Percentiles rank a stretch among this genome's conserved stretches.
These are phyloP conservation scores for Aspergillus campestris DNA, from an alignment of 495 filamentous ascomycete species.

Conservation along the genomic window DNA sequence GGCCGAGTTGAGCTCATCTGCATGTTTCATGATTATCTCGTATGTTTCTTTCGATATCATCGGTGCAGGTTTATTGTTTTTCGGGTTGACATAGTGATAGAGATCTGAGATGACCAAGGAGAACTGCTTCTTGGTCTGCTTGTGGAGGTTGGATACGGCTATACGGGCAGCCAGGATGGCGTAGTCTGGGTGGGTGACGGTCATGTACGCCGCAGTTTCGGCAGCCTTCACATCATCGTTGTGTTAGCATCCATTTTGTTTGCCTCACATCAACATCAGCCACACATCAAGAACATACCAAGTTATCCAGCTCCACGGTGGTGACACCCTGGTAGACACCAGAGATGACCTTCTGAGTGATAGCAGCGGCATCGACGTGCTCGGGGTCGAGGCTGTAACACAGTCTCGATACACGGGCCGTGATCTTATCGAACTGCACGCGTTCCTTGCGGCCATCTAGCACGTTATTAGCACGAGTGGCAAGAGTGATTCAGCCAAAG, in stretches of 20 bases:
- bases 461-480: slow-evolving; percentile 14
- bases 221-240: slow-evolving; percentile 57
- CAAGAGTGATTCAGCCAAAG: slow-evolving; percentile 4
- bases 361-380: slow-evolving; percentile 95
- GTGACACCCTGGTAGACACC: slow-evolving; percentile 98
- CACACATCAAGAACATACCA: slow-evolving; percentile 52
- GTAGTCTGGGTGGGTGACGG: slow-evolving; percentile 97
- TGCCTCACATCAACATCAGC: background rate
- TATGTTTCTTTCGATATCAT: slow-evolving; percentile 91
- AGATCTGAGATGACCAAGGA: slow-evolving; percentile 88
- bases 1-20: slow-evolving; percentile 92
- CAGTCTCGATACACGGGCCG: slow-evolving; percentile 89
- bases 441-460: slow-evolving; percentile 98
- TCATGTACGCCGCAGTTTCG: slow-evolving; percentile 99
- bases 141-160: slow-evolving; percentile 98
- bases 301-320: slow-evolving; percentile 89
- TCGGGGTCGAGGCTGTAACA: slow-evolving; percentile 96
- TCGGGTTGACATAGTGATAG: slow-evolving; percentile 94
- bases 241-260: slow-evolving; percentile 7
- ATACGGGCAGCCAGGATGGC: slow-evolving; percentile 98
- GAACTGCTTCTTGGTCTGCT: slow-evolving; percentile 99
- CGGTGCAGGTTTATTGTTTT: slow-evolving; percentile 72
- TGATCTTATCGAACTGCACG: slow-evolving; percentile 99
- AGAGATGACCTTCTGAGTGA: slow-evolving; percentile 98
- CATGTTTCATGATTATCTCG: slow-evolving; percentile 88